Base-by-base conservation (phyloP, 1,139 yeast genomes). In the Taphrina sp. region DNA sequence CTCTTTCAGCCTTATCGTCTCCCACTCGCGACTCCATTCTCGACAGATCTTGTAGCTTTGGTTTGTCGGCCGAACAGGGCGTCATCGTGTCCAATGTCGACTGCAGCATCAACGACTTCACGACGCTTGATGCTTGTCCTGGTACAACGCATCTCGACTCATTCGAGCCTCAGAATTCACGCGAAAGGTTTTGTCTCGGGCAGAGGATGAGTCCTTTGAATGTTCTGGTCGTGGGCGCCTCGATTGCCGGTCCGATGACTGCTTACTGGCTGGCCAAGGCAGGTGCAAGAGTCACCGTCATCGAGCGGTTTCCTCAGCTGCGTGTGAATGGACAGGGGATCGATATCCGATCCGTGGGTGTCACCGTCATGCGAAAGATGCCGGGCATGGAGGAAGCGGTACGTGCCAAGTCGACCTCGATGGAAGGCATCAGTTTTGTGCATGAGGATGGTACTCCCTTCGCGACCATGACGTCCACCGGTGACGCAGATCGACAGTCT, bases 201-300 rank as follows among this genome's bases (percentile, higher is more conserved):
- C n/a, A n/a, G n/a, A n/a, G n/a, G n/a, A 38, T 38, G 43, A n/a
- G 29, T 8, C 43, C 12, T 10, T 29, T 38, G 29, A 38, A 38
- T 7, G 41, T 44, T n/a, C 51, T 44, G 2, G 37, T 44, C 10
- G 28, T 34, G 20, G 51, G 51, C 14, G 51, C 51, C 10, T 34
- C 39, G 8, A 33, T 44, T 34, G 39, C 51, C 33, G 51, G 51
- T 22, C 41, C 51, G 5, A 33, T 14, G 26, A 22, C 37, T 2
- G 51, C 51, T n/a, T 44, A 33, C 41, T 44, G 28, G 28, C 26
- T 44, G 33, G 51, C 51, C 3, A 44, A 44, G 22, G 33, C 33
- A 7, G 51, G 41, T 7, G 41, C 41, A 2, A 5, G 28, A 3
- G 41, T 44, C 19, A 20, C 29, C 1, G 39, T 44, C 22, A 24